phyloP scores from a whole-genome alignment of 2,329 filamentous ascomycete species.

The Penicillium sp. region DNA sequence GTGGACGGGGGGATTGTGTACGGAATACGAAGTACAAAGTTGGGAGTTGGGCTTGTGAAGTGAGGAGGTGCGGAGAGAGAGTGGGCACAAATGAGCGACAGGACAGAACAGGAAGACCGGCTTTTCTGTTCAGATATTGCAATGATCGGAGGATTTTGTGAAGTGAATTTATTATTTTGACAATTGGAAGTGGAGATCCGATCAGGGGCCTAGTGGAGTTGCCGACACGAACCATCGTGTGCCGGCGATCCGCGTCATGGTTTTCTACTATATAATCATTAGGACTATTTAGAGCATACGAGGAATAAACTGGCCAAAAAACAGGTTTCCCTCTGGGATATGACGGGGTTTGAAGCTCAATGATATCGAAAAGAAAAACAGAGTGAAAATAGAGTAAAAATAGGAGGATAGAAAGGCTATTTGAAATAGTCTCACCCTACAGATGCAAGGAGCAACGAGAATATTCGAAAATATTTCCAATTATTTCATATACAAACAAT shows the following conservation, averaged over 20 bases:
- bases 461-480: background rate
- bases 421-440: conserved; percentile 1
- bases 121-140: conserved; percentile 8
- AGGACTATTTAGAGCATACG: background rate
- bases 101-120: conserved; percentile 9
- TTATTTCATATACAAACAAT: background rate
- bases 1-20: background rate
- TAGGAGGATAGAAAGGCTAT: background rate
- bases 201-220: conserved; percentile 8
- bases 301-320: too few species aligned
- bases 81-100: conserved; percentile 2
- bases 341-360: background rate
- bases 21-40: background rate
- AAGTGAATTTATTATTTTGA: conserved; percentile 9
- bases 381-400: background rate
- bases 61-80: conserved; percentile 3
- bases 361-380: background rate
- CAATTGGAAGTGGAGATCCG: conserved; percentile 6
- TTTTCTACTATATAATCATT: too few species aligned
- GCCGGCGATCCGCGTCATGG: conserved; percentile 6
- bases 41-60: background rate
- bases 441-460: conserved; percentile 4
- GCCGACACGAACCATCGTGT: conserved; percentile 2
- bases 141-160: conserved; percentile 11
- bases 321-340: too few species aligned